phyloP scores from a whole-genome alignment of 2,329 filamentous ascomycete genomes.

The Aspergillus sp. region DNA sequence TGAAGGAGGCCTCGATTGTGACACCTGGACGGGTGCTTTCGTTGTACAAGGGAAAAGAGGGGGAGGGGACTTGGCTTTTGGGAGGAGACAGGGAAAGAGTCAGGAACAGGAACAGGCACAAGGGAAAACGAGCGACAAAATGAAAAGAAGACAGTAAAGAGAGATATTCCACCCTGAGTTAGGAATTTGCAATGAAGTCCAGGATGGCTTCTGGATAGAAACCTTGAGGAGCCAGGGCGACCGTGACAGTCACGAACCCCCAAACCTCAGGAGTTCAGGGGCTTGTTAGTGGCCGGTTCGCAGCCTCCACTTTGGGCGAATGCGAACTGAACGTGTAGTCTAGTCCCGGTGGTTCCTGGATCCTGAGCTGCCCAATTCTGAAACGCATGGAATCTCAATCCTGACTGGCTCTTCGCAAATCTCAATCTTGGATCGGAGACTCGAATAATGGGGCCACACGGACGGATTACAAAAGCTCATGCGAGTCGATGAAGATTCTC shows the following conservation, averaged over 20 bases:
- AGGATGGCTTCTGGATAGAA: not conserved
- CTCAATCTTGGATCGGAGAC: not conserved
- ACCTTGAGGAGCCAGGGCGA: not conserved
- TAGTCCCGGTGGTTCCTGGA: constrained; percentile 14
- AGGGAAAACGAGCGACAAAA: constrained; percentile 5
- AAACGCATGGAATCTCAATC: constrained; percentile 1
- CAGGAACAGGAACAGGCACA: constrained; percentile 2
- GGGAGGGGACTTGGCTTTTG: constrained; percentile 9
- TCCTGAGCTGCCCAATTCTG: constrained; percentile 1
- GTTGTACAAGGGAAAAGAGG: constrained; percentile 14
- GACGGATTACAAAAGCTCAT: not conserved
- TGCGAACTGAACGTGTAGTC: constrained; percentile 1
- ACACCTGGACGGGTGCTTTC: constrained; percentile 15
- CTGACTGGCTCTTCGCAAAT: not conserved
- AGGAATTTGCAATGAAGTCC: not conserved
- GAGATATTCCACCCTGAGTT: not conserved
- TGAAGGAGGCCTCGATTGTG: constrained; percentile 4
- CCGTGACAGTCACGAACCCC: constrained; percentile 8
- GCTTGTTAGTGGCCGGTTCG: constrained; percentile 19
- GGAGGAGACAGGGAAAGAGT: not conserved
- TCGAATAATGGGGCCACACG: not conserved
- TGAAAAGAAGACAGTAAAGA: not conserved
- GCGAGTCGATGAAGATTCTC: too few relatives aligned
- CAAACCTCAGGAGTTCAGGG: constrained; percentile 21
- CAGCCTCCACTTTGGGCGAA: constrained; percentile 16